These are phyloP conservation scores for Helotiales sp. DNA, from an alignment of 2,329 filamentous ascomycete genomes.

Conservation along the genomic window DNA sequence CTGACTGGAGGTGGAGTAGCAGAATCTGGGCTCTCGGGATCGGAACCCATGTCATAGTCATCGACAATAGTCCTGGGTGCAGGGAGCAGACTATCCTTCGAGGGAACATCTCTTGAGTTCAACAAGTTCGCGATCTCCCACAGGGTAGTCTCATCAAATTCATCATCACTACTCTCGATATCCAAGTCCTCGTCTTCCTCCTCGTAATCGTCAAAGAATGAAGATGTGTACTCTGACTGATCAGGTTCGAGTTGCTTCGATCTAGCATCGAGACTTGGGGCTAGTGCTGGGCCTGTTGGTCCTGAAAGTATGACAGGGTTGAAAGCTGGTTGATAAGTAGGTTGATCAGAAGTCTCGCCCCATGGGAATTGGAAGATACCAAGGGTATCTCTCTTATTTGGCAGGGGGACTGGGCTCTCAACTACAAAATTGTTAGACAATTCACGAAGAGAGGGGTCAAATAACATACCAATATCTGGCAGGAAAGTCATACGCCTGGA, in stretches of 20 bases:
- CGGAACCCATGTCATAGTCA: slow-evolving; percentile 34
- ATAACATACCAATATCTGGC: slow-evolving; percentile 57
- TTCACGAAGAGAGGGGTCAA: background rate
- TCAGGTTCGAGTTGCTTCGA: slow-evolving; percentile 36
- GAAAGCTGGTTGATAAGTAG: slow-evolving; percentile 49
- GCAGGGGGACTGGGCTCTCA: slow-evolving; percentile 64
- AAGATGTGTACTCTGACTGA: slow-evolving; percentile 42
- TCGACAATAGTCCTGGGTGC: slow-evolving; percentile 23
- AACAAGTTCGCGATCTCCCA: slow-evolving; percentile 68
- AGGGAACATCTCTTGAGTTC: slow-evolving; percentile 56
- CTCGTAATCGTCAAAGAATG: slow-evolving; percentile 66
- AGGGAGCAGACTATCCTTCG: slow-evolving; percentile 56
- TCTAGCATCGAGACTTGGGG: slow-evolving; percentile 35
- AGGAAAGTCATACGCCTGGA: slow-evolving; percentile 62
- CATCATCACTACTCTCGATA: slow-evolving; percentile 26
- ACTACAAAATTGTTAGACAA: slow-evolving; percentile 43
- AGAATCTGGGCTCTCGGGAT: slow-evolving; percentile 22
- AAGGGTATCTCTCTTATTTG: slow-evolving; percentile 61
- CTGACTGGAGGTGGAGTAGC: slow-evolving; percentile 17
- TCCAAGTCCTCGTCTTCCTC: slow-evolving; percentile 49
- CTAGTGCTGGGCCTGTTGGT: slow-evolving; percentile 32
- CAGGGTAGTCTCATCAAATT: slow-evolving; percentile 64
- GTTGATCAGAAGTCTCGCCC: slow-evolving; percentile 66
- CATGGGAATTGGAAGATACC: slow-evolving; percentile 71
- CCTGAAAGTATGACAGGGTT: slow-evolving; percentile 30